phyloP scores from a whole-genome alignment of 1,284 basidiomycete species.

The Apiotrichum gracile region DNA sequence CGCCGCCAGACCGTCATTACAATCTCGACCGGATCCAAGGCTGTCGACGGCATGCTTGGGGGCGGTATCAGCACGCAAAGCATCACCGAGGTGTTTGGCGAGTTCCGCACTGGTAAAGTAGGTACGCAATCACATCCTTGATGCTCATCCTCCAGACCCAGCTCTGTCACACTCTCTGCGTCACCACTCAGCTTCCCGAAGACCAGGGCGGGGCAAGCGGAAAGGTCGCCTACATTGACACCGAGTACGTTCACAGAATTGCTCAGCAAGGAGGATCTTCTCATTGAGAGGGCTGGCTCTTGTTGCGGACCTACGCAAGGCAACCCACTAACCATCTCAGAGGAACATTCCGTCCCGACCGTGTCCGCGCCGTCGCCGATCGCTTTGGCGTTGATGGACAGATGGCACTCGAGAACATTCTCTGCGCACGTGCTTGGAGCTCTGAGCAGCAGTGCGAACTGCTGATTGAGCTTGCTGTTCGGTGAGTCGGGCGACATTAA shows the following conservation, averaged over 20 bases:
- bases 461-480: conserved; percentile 41
- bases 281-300: too few relatives aligned
- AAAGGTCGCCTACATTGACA: conserved; percentile 91
- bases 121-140: conserved; percentile 12
- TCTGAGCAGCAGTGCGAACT: conserved; percentile 45
- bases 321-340: conserved; percentile 20
- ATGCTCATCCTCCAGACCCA: conserved; percentile 71
- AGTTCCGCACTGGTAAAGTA: conserved; percentile 57
- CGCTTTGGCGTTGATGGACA: conserved; percentile 81
- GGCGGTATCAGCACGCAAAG: conserved; percentile 85
- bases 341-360: conserved; percentile 89
- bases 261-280: too few relatives aligned
- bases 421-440: conserved; percentile 43
- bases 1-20: conserved; percentile 68
- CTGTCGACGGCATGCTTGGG: conserved; percentile 78
- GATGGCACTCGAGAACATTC: conserved; percentile 64
- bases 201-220: conserved; percentile 85
- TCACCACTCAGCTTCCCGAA: conserved; percentile 75
- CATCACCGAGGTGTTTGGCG: conserved; percentile 62
- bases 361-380: conserved; percentile 80
- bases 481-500: conserved; percentile 22
- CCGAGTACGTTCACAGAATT: conserved; percentile 54
- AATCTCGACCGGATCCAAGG: conserved; percentile 86
- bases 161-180: conserved; percentile 85
- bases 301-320: too few relatives aligned